Evolutionary conservation across 78 protist species (phyloP), one percentile per base, ranked within the genome.

Genomic region (slime mould (Dictyostelium discoideum)): DNA sequence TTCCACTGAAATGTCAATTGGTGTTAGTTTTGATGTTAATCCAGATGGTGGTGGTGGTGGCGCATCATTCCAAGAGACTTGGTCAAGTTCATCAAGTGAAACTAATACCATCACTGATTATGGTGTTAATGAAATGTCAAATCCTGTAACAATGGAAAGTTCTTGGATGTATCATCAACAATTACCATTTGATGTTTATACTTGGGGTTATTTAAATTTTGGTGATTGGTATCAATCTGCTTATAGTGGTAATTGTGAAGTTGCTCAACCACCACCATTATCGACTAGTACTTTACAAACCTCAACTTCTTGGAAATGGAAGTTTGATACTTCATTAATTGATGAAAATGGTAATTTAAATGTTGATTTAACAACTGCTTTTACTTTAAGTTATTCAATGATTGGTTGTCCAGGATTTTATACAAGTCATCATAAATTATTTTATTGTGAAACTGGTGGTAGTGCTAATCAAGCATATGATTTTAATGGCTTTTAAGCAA

Each of bases 141-240:
- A 86, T 74, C 84, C 92, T 20, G 22, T 50, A 2, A 73, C 77
- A 5, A 86, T 72, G 83, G 11, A 6, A n/a, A 86, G 74, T 11
- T 4, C 44, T 8, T 86, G 92, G 92, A 42, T 86, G 9, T 86
- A 32, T 22, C 92, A 86, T 50, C 92, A 86, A 73, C 92, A 86
- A 86, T 86, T 32, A 6, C 92, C 92, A 29, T 69, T 24, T 22
- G 92, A 86, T 86, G 63, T 74, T 29, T 69, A 86, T 74, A 48
- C 92, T 14, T n/a, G 46, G n/a, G 81, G 81, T 6, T 4, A 14
- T 5, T 5, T 2, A 14, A 69, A 86, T 18, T 86, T 86, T 86
- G 42, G n/a, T 20, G n/a, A 26, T 13, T 86, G 92, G 92, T 86
- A 79, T 78, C 14, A 57, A 48, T 13, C 16, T 2, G 92, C 92